phyloP scores from a whole-genome alignment of 2,329 filamentous ascomycete genomes.

The Aspergillus thermomutatus region DNA sequence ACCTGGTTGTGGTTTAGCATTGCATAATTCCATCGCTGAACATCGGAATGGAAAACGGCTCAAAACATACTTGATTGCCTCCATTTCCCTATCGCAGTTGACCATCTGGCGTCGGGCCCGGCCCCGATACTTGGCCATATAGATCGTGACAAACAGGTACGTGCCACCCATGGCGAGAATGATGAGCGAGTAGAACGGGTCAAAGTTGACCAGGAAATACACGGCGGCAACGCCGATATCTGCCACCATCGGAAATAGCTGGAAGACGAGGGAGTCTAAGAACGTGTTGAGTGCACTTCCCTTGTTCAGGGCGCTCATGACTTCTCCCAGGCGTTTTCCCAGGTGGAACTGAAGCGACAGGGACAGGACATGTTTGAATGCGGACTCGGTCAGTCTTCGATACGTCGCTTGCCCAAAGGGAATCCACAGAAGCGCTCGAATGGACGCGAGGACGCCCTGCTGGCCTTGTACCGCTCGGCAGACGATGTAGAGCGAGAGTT shows the following conservation, averaged over 20 bases:
- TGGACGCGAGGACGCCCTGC: slow-evolving; percentile 75
- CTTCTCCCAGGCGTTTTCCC: slow-evolving; percentile 50
- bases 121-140: slow-evolving; percentile 73
- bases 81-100: slow-evolving; percentile 85
- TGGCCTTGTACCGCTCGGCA: slow-evolving; percentile 78
- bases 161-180: slow-evolving; percentile 54
- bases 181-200: slow-evolving; percentile 59
- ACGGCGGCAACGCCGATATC: slow-evolving; percentile 59
- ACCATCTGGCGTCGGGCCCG: slow-evolving; percentile 86
- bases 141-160: slow-evolving; percentile 51
- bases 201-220: slow-evolving; percentile 59
- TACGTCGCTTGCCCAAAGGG: slow-evolving; percentile 93
- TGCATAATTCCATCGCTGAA: too few species aligned
- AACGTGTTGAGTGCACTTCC: slow-evolving; percentile 50
- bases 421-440: slow-evolving; percentile 84
- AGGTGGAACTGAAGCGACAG: slow-evolving; percentile 63
- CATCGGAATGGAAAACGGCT: too few species aligned
- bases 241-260: slow-evolving; percentile 58
- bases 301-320: slow-evolving; percentile 49
- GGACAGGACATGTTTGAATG: slow-evolving; percentile 90
- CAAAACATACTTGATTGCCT: slow-evolving; percentile 71
- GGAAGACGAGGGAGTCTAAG: slow-evolving; percentile 63
- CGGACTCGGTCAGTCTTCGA: slow-evolving; percentile 80
- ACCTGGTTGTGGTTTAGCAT: slow-evolving; percentile 41
- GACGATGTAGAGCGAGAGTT: slow-evolving; percentile 69